Conservation (phyloP, 1,284 basidiomycete species). For the Paramarasmius palmivorus region DNA sequence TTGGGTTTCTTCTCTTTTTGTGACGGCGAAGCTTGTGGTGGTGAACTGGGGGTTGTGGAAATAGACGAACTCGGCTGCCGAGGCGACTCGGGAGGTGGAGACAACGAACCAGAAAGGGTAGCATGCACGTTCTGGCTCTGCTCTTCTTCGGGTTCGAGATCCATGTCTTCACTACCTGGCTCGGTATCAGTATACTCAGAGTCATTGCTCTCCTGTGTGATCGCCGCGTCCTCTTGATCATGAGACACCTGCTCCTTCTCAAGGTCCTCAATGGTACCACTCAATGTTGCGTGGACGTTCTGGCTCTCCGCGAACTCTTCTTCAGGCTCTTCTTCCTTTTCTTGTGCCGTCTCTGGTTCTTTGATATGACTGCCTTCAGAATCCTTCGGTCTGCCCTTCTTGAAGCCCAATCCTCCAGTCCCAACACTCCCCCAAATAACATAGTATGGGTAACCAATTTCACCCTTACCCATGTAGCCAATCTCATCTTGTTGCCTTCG, state of each 20-base stretch:
- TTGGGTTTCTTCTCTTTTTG: not conserved
- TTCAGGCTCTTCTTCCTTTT: not conserved
- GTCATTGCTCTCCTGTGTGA: not conserved
- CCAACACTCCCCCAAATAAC: not conserved
- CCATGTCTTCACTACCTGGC: not conserved
- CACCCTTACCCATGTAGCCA: not conserved
- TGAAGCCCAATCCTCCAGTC: not conserved
- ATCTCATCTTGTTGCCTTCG: not conserved
- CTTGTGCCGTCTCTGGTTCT: not conserved
- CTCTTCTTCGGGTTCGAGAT: not conserved
- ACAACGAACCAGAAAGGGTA: not conserved
- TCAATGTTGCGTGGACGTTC: conserved; percentile 2
- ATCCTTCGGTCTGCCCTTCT: not conserved
- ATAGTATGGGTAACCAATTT: not conserved
- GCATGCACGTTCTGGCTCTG: not conserved
- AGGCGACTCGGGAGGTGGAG: not conserved
- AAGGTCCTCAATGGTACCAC: not conserved
- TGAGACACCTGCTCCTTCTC: not conserved
- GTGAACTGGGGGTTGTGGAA: not conserved
- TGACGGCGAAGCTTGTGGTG: not conserved
- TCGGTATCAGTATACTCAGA: not conserved
- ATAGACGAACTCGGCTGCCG: not conserved
- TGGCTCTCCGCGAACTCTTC: not conserved
- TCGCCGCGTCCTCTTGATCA: not conserved
- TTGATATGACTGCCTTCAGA: not conserved